A percentile compares a stretch with the other conserved stretches of the same genome.
These are phyloP conservation scores for Eimeria zaria DNA, from an alignment of 169 alveolate genomes.

Conservation along the genomic window DNA sequence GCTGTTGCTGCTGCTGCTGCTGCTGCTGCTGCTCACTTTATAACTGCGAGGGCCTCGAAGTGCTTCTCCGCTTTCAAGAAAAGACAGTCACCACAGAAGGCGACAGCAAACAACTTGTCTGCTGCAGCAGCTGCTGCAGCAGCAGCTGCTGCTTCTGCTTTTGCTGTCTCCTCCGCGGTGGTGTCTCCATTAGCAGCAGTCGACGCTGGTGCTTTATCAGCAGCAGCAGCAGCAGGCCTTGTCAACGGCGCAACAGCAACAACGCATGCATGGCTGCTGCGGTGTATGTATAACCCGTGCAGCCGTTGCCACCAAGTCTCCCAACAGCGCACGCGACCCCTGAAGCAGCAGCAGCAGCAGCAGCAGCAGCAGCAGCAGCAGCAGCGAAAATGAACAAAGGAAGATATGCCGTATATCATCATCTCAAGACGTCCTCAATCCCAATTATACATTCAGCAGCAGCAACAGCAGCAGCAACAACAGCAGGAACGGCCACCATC, in stretches of 20 bases:
- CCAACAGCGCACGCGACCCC: constrained; percentile 3
- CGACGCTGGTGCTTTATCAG: neutral
- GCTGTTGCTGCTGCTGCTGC: constrained; percentile 4
- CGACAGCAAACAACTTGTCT: constrained; percentile 25
- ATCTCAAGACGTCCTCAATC: no score
- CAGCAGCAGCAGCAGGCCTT: constrained; percentile 17
- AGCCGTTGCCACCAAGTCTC: constrained; percentile 14
- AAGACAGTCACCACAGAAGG: neutral
- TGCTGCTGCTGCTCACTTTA: constrained; percentile 9
- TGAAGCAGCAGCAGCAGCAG: constrained; percentile 27
- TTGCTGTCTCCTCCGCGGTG: neutral
- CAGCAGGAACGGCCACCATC: neutral
- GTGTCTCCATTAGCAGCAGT: neutral
- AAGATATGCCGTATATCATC: no score
- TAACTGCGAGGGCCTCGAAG: neutral
- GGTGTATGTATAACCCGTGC: constrained; percentile 35
- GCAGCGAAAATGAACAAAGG: neutral
- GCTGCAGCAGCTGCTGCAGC: neutral
- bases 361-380: constrained; percentile 12
- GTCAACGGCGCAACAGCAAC: constrained; percentile 13
- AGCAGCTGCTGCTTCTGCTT: neutral
- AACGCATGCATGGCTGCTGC: constrained; percentile 8
- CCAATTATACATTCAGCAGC: no score
- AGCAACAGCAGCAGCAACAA: neutral
- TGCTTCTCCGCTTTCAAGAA: neutral